Evolutionary conservation across 2,329 filamentous ascomycete genomes (phyloP).

Genomic region (Acephala macrosclerotiorum): DNA sequence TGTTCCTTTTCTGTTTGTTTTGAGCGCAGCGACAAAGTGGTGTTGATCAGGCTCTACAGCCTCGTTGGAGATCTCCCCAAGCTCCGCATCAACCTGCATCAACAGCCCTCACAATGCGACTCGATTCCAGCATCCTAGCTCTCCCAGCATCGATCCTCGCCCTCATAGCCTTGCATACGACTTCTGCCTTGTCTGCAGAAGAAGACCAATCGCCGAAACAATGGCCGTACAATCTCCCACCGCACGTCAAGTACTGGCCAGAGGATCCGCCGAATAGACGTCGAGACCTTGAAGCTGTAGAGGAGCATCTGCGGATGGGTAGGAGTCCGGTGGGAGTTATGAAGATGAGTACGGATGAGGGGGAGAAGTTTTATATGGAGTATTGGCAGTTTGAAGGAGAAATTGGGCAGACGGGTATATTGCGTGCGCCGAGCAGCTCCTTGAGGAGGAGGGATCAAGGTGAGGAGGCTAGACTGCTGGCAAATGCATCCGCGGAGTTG

Average conservation of each 20-base stretch:
- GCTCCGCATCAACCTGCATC: background rate
- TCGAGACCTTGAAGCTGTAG: constrained; percentile 48
- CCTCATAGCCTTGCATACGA: constrained; percentile 50
- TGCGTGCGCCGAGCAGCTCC: constrained; percentile 7
- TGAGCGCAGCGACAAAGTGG: constrained; percentile 3
- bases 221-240: constrained; percentile 56
- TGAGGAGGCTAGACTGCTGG: constrained; percentile 32
- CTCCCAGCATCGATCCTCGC: constrained; percentile 55
- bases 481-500: constrained; percentile 36
- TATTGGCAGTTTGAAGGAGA: constrained; percentile 56
- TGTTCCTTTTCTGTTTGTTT: background rate
- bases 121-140: constrained; percentile 46
- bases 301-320: constrained; percentile 47
- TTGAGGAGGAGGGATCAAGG: constrained; percentile 33
- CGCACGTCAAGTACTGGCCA: constrained; percentile 54
- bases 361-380: constrained; percentile 76
- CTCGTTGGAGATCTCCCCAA: constrained; percentile 17
- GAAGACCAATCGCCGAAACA: constrained; percentile 32
- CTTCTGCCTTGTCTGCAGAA: constrained; percentile 44
- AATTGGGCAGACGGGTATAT: constrained; percentile 18
- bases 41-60: constrained; percentile 24
- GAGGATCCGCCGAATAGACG: constrained; percentile 53
- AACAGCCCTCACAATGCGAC: constrained; percentile 47
- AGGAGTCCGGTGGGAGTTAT: constrained; percentile 66
- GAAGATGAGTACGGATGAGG: constrained; percentile 75